Conservation (phyloP, 2,329 filamentous ascomycete genomes). For the Cryphonectria radicalis region DNA sequence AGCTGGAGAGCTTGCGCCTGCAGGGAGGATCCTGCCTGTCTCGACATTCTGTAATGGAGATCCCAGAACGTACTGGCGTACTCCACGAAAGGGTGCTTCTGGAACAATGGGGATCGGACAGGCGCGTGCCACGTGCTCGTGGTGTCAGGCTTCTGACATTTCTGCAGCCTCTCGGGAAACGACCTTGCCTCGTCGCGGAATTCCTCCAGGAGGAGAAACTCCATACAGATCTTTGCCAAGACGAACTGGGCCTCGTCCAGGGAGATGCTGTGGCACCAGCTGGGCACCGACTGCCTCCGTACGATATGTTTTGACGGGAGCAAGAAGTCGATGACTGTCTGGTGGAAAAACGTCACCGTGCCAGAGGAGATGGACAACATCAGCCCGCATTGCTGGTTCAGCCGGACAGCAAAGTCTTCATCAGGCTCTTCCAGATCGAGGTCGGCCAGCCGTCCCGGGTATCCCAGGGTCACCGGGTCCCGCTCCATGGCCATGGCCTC, state of each 20-base stretch:
- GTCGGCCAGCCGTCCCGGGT: background rate
- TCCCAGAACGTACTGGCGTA: background rate
- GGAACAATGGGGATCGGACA: background rate
- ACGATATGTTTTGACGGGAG: background rate
- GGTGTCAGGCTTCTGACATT: background rate
- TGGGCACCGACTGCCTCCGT: no score
- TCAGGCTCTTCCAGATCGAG: background rate
- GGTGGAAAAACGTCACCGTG: conserved; percentile 6
- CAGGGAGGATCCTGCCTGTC: background rate
- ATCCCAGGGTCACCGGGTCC: background rate
- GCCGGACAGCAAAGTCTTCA: background rate
- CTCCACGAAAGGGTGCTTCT: background rate
- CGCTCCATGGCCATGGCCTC: background rate
- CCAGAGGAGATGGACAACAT: conserved; percentile 3
- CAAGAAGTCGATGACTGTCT: conserved; percentile 8
- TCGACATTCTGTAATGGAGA: background rate
- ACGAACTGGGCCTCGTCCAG: background rate
- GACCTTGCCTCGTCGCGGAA: background rate
- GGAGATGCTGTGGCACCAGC: conserved; percentile 2
- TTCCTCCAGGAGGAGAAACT: background rate
- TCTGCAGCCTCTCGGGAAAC: background rate
- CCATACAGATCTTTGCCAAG: background rate
- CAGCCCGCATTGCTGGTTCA: conserved; percentile 1
- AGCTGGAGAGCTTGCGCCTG: background rate
- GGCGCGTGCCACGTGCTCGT: background rate